Evolutionary conservation across 2,329 filamentous ascomycete genomes (phyloP).

Genomic region (Fusarium xyrophilum): DNA sequence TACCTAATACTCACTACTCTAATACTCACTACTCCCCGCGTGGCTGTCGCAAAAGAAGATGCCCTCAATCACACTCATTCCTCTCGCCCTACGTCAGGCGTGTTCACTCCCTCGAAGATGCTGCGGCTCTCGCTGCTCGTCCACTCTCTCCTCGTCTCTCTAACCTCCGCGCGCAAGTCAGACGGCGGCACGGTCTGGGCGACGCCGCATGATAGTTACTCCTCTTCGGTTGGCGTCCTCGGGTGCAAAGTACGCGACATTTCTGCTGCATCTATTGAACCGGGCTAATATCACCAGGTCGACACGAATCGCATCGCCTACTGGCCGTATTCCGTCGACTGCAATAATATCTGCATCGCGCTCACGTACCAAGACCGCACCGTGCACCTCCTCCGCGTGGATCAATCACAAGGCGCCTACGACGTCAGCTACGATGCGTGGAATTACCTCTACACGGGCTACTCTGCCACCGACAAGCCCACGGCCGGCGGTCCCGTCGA

Average conservation of each 20-base stretch:
- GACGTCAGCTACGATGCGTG: slow-evolving; percentile 68
- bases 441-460: slow-evolving; percentile 63
- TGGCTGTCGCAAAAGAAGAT: slow-evolving; percentile 32
- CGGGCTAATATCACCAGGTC: slow-evolving; percentile 43
- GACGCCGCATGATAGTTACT: slow-evolving; percentile 65
- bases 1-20: slow-evolving; percentile 9
- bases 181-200: slow-evolving; percentile 41
- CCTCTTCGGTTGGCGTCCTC: slow-evolving; percentile 64
- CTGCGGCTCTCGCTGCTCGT: slow-evolving; percentile 15
- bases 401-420: slow-evolving; percentile 63
- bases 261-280: neutral
- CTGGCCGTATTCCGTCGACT: slow-evolving; percentile 63
- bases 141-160: slow-evolving; percentile 12
- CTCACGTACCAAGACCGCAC: slow-evolving; percentile 57
- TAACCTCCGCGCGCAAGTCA: slow-evolving; percentile 3
- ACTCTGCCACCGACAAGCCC: slow-evolving; percentile 55
- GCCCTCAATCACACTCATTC: slow-evolving; percentile 27
- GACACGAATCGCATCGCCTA: slow-evolving; percentile 67
- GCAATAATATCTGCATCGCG: slow-evolving; percentile 63
- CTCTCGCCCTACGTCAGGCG: slow-evolving; percentile 11
- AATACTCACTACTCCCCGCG: slow-evolving; percentile 2
- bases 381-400: slow-evolving; percentile 66
- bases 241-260: slow-evolving; percentile 57
- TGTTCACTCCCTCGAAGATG: slow-evolving; percentile 13
- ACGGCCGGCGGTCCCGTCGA: slow-evolving; percentile 55